Base-by-base conservation (phyloP, 192 early-diverging fungal genomes). In the Backusella tuberculispora region DNA sequence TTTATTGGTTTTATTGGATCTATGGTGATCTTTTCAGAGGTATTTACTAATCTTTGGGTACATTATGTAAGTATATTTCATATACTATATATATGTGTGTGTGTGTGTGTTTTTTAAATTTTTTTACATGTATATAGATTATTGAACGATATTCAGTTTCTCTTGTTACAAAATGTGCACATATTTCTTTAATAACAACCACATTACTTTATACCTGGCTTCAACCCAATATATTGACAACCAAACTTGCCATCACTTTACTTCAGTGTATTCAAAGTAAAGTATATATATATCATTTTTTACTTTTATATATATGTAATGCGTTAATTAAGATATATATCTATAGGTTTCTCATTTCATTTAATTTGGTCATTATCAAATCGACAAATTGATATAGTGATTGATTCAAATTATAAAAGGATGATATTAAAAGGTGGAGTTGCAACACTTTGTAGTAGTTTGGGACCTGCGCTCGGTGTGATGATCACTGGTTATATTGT, bases 381-480 rank as follows among this genome's bases (percentile, higher is more conserved):
- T 6, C 21, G 46, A 3, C 73, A 63, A 8, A 37, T 74, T 2
- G 60, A 67, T 37, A 6, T 19, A 41, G 21, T 47, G 5, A 43
- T 66, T 4, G 40, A 24, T n/a, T 50, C 34, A 19, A 46, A 48
- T 53, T 66, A 74, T 38, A 40, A 74, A 60, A 44, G 71, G 3
- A 72, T 78, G 65, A 68, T 68, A 38, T 24, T 67, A 50, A 72
- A 71, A 21, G 76, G 76, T 6, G 42, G 14, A 12, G 48, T 73
- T 46, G 63, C 76, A n/a, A 66, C 63, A 6, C 40, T 78, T n/a
- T 78, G 67, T 60, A 68, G 64, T 68, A 68, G 76, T 37, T 21
- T 78, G 43, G 76, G 76, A 7, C 76, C 76, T 63, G 70, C 63
- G 12, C 14, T 78, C 5, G 76, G 76, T 38, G 65, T 63, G 1